These are phyloP conservation scores for Mucor saturninus DNA, from an alignment of 371 early-diverging fungal species.

Conservation along the genomic window DNA sequence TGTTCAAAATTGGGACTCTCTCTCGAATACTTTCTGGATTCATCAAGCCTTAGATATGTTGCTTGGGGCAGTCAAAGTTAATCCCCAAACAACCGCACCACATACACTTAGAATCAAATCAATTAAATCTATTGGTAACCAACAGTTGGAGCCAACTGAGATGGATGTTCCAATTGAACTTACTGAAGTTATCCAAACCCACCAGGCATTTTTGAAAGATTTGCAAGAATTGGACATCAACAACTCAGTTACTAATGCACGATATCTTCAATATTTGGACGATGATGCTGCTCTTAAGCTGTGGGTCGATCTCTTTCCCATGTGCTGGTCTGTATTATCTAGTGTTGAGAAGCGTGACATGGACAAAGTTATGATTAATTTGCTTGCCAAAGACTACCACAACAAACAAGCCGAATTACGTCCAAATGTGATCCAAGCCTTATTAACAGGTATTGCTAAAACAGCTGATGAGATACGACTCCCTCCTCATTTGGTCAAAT, in stretches of 20 bases:
- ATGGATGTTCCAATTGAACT: constrained; percentile 32
- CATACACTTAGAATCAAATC: constrained; percentile 59
- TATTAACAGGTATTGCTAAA: constrained; percentile 81
- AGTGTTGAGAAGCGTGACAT: constrained; percentile 82
- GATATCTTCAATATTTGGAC: constrained; percentile 78
- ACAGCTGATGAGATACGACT: constrained; percentile 76
- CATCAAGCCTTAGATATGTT: constrained; percentile 89
- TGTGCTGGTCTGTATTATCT: constrained; percentile 77
- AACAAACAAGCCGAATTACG: constrained; percentile 76
- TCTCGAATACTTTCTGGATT: constrained; percentile 88
- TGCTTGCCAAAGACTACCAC: constrained; percentile 94
- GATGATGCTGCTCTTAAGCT: constrained; percentile 68
- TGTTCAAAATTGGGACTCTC: constrained; percentile 95
- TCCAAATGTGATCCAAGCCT: constrained; percentile 93
- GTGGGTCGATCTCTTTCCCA: constrained; percentile 89
- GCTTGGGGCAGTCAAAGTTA: constrained; percentile 67
- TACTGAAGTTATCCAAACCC: constrained; percentile 44
- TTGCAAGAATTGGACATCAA: constrained; percentile 58
- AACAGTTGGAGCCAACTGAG: constrained; percentile 7
- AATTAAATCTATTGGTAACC: constrained; percentile 43
- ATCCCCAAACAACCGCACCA: constrained; percentile 41
- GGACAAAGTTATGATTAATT: constrained; percentile 77
- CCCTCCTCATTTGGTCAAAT: constrained; percentile 93
- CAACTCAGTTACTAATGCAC: constrained; percentile 59
- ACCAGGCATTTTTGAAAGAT: constrained; percentile 64